A percentile compares a stretch with the other conserved stretches of the same genome.
phyloP scores from a whole-genome alignment of 2,329 filamentous ascomycete genomes.

The Aspergillus sp. region DNA sequence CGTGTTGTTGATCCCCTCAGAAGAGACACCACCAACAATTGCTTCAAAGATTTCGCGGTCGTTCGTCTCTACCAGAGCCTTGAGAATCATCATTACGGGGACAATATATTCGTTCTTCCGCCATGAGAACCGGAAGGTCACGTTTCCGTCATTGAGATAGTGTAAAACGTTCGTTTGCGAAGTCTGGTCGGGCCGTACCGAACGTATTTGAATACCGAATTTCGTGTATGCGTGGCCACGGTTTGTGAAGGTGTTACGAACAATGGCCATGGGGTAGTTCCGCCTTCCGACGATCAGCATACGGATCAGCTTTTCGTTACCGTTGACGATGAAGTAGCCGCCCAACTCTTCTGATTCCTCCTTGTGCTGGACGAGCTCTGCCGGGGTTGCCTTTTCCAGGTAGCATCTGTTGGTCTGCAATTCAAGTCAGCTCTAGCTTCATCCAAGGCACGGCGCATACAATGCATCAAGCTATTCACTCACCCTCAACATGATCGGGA shows the following conservation, averaged over 20 bases:
- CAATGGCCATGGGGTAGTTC: slow-evolving; percentile 94
- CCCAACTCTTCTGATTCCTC: slow-evolving; percentile 96
- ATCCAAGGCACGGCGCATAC: background rate
- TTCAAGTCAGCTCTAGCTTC: background rate
- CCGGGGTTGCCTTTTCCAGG: slow-evolving; percentile 79
- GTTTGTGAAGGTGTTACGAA: slow-evolving; percentile 83
- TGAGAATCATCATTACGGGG: slow-evolving; percentile 93
- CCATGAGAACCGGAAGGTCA: slow-evolving; percentile 98
- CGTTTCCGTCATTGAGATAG: slow-evolving; percentile 92
- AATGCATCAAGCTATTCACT: slow-evolving; percentile 23
- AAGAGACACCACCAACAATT: slow-evolving; percentile 75
- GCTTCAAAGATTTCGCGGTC: slow-evolving; percentile 94
- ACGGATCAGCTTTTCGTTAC: slow-evolving; percentile 94
- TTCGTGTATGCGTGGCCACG: slow-evolving; percentile 85
- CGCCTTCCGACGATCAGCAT: slow-evolving; percentile 85
- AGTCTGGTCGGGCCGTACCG: slow-evolving; percentile 93
- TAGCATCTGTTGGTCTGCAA: slow-evolving; percentile 82
- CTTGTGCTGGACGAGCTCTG: slow-evolving; percentile 77
- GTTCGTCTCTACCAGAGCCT: slow-evolving; percentile 92
- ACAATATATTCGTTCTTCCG: slow-evolving; percentile 96
- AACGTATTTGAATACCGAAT: slow-evolving; percentile 87
- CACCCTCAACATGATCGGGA: slow-evolving; percentile 93
- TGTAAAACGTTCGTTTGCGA: slow-evolving; percentile 97
- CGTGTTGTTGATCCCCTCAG: slow-evolving; percentile 78
- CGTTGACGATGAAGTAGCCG: slow-evolving; percentile 96